These are phyloP conservation scores for Carpinus fangiana DNA, from an alignment of 306 rosid genomes.

Conservation along the genomic window DNA sequence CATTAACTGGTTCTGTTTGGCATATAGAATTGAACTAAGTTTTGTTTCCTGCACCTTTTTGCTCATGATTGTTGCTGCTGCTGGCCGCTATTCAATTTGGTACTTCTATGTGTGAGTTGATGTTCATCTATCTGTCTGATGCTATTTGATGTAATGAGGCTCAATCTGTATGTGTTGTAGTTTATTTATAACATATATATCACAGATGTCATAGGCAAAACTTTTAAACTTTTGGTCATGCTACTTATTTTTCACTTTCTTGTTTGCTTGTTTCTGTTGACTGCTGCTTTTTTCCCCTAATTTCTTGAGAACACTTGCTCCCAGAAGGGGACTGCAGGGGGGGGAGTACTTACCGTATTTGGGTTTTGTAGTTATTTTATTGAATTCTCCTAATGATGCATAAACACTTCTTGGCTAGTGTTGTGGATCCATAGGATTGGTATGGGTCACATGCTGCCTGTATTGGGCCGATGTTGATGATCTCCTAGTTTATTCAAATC, in stretches of 20 bases:
- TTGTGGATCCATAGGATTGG: background rate
- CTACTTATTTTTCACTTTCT: no score
- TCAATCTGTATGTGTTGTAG: background rate
- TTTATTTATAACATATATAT: background rate
- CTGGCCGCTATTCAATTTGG: constrained; percentile 7
- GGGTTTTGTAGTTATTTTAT: background rate
- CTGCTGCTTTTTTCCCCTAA: background rate
- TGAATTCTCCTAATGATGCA: background rate
- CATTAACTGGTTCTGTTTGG: background rate
- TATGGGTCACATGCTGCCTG: background rate
- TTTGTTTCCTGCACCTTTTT: background rate
- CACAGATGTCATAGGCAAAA: background rate
- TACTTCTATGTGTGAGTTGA: background rate
- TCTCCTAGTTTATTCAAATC: background rate
- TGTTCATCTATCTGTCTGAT: background rate
- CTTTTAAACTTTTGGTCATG: background rate
- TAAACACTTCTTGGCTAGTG: background rate
- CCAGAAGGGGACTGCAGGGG: no score
- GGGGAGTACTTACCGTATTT: background rate
- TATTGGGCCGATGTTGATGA: background rate
- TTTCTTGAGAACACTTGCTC: background rate
- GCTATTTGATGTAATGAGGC: background rate
- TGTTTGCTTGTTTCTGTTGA: no score
- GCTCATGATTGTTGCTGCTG: background rate
- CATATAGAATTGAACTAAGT: background rate